Evolutionary conservation across 2,329 filamentous ascomycete genomes (phyloP), one percentile per base, ranked within the genome.

Genomic region (Claviceps purpurea): DNA sequence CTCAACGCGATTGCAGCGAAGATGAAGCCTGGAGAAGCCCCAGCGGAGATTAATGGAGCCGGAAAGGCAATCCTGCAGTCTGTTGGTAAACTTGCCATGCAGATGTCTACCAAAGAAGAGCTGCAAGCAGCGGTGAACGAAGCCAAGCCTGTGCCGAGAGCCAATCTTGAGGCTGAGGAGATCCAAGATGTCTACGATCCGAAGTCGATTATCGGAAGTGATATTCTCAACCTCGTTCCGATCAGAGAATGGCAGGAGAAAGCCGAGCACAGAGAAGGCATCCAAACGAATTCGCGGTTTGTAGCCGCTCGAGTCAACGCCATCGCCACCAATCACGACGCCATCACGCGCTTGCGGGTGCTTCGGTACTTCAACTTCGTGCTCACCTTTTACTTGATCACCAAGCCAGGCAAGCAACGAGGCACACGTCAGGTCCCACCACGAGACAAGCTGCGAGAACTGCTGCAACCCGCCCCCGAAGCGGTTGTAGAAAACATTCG

Each of bases 191-290:
- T 89, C 40, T 93, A 93, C 66, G 73, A 83, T 4, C 73, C 81
- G 16, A 74, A 81, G 34, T 72, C 72, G 7, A 72, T 93, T 40
- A 81, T 93, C 50, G 84, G 85, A 1, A 67, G 70, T 22, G 82
- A 86, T 40, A 77, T 85, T 24, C 75, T 89, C 64, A 78, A 79
- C 50, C 70, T 79, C 13, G 73, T 93, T 7, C 79, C 82, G 11
- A 76, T 90, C 53, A 79, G 80, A 61, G 82, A 88, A 58, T 93
- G 87, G 87, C 76, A 85, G 57, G 79, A 88, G 54, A 75, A 77
- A 47, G 73, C 77, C n/a, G 76, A 76, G 59, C 74, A 76, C 24
- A 74, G 76, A 37, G 72, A 82, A 58, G 72, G 74, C 50, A 73
- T 87, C 40, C 64, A 75, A 46, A 69, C 82, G 38, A 69, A 66